A percentile compares a stretch with the other conserved stretches of the same genome.
phyloP scores from a whole-genome alignment of 768 basidiomycete species.

The Pulveroboletus sp. region DNA sequence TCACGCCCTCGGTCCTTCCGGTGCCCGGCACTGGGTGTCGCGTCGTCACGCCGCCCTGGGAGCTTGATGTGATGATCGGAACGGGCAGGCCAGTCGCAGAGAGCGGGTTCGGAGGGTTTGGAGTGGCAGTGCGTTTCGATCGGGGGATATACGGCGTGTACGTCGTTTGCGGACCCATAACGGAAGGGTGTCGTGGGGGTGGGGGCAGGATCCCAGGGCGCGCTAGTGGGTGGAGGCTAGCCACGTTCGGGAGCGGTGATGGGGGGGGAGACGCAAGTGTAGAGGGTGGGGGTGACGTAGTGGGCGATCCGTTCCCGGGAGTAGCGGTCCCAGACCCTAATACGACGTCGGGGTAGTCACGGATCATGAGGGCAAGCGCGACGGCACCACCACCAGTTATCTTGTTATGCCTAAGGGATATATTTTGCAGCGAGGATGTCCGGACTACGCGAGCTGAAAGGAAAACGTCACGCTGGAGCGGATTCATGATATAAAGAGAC shows the following conservation, averaged over 20 bases:
- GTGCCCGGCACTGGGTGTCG: slow-evolving; percentile 31
- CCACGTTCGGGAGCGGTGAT: slow-evolving; percentile 30
- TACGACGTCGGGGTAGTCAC: slow-evolving; percentile 87
- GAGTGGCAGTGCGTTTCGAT: slow-evolving; percentile 39
- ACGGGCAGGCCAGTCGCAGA: slow-evolving; percentile 44
- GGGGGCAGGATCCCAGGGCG: slow-evolving; percentile 41
- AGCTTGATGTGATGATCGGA: slow-evolving; percentile 66
- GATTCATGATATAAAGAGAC: not conserved
- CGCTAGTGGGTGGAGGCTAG: slow-evolving; percentile 13
- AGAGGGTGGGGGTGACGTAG: slow-evolving; percentile 12
- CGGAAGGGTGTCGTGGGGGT: slow-evolving; percentile 48
- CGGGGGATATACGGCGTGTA: slow-evolving; percentile 83
- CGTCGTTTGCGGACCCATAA: slow-evolving; percentile 55
- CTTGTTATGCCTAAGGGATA: slow-evolving; percentile 85
- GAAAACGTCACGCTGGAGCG: not conserved
- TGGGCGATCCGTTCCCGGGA: slow-evolving; percentile 1
- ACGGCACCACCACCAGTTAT: slow-evolving; percentile 89
- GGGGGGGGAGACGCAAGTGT: slow-evolving; percentile 30
- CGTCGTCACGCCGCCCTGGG: slow-evolving; percentile 49
- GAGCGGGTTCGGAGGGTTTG: slow-evolving; percentile 33
- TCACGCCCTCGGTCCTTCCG: not conserved
- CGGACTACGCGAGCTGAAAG: slow-evolving; percentile 73
- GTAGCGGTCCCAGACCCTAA: slow-evolving; percentile 17
- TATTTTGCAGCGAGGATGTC: slow-evolving; percentile 76
- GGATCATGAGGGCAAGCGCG: slow-evolving; percentile 91